Percentiles rank a stretch among this genome's conserved stretches.
These are phyloP conservation scores for Hagleromyces aurorensis DNA, from an alignment of 805 yeast genomes.

Conservation along the genomic window DNA sequence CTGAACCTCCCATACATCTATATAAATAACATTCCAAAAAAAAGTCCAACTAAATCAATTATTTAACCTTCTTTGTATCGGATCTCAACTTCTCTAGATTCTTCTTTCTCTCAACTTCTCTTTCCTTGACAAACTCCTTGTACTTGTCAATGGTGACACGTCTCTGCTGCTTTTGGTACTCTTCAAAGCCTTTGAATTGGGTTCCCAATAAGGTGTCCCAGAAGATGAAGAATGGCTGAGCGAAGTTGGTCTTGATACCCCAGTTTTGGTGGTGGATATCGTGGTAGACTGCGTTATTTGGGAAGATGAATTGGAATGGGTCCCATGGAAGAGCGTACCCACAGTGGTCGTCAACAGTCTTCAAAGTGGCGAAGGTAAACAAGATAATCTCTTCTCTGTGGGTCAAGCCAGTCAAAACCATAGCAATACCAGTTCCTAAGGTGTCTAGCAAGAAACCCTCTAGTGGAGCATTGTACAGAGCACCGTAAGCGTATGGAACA, in stretches of 20 bases:
- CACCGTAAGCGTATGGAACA: slow-evolving; percentile 96
- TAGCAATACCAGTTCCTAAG: slow-evolving; percentile 82
- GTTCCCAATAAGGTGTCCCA: slow-evolving; percentile 81
- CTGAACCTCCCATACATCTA: too few species aligned
- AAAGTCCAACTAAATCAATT: background rate
- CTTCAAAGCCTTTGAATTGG: slow-evolving; percentile 55
- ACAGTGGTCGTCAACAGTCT: slow-evolving; percentile 97
- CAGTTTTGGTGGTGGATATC: slow-evolving; percentile 96
- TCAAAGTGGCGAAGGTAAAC: slow-evolving; percentile 84
- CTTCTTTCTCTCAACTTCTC: slow-evolving; percentile 28
- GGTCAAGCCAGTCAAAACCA: slow-evolving; percentile 50
- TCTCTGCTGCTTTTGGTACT: slow-evolving; percentile 55
- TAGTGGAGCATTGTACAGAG: slow-evolving; percentile 85
- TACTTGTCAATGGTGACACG: slow-evolving; percentile 61
- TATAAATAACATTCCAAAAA: background rate
- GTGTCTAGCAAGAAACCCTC: slow-evolving; percentile 94
- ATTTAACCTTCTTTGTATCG: background rate
- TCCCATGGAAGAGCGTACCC: slow-evolving; percentile 94
- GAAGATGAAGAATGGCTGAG: slow-evolving; percentile 92
- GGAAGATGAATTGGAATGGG: slow-evolving; percentile 83
- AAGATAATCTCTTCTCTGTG: slow-evolving; percentile 71
- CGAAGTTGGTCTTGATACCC: slow-evolving; percentile 87
- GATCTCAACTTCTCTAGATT: slow-evolving; percentile 4
- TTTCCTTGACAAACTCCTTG: slow-evolving; percentile 43
- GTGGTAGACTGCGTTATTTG: slow-evolving; percentile 91